Percentiles rank a stretch among this genome's conserved stretches.
phyloP scores from a whole-genome alignment of 73 alveolate species.

The Effrenium voratum region DNA sequence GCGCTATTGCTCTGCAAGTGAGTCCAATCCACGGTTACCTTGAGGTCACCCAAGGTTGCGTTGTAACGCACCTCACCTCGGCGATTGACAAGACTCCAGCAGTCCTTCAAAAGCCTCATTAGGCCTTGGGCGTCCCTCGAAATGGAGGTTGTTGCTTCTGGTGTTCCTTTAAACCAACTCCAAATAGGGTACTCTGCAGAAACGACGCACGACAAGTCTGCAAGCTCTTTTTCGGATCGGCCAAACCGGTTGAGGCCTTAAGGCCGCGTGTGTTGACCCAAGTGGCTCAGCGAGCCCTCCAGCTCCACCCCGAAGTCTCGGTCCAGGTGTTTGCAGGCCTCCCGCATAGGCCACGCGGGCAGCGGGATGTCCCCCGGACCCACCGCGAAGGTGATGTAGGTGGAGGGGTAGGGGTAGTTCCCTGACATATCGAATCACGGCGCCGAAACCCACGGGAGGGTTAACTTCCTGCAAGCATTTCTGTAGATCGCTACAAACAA shows the following conservation, averaged over 20 bases:
- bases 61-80: neutral
- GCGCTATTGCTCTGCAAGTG: constrained; percentile 36
- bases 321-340: constrained; percentile 5
- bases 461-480: no score
- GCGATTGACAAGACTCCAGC: neutral
- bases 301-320: constrained; percentile 34
- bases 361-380: constrained; percentile 51
- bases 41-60: constrained; percentile 25
- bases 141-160: no score
- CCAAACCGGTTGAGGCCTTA: no score
- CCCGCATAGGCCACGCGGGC: constrained; percentile 93
- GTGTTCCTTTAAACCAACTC: no score
- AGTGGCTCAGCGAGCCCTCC: constrained; percentile 24
- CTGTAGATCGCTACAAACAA: no score
- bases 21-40: constrained; percentile 45
- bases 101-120: neutral
- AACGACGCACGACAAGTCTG: no score
- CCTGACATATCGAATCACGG: no score
- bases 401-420: constrained; percentile 87
- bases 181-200: no score
- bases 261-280: no score
- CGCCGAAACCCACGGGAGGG: no score
- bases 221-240: neutral
- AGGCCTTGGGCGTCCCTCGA: no score
- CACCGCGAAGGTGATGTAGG: constrained; percentile 77